These are phyloP conservation scores for Mycosphaerella sp. DNA, from an alignment of 2,329 filamentous ascomycete genomes.

Conservation along the genomic window DNA sequence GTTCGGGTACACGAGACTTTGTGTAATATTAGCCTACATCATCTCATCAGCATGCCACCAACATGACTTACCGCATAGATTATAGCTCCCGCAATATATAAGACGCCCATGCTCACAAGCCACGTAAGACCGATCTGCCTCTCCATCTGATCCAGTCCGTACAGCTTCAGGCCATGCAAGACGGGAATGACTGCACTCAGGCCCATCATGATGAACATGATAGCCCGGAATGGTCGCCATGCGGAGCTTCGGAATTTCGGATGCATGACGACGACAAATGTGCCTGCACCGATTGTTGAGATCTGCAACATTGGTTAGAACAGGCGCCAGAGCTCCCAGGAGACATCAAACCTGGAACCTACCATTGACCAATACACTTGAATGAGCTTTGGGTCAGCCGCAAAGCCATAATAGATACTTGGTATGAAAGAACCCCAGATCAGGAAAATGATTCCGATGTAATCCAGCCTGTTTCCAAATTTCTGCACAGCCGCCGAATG, in stretches of 20 bases:
- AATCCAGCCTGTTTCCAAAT: conserved; percentile 90
- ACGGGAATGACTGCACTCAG: conserved; percentile 78
- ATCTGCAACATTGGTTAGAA: conserved; percentile 52
- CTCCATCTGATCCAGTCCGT: conserved; percentile 61
- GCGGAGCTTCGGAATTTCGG: conserved; percentile 76
- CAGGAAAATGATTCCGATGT: conserved; percentile 84
- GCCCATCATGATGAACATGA: conserved; percentile 86
- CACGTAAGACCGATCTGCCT: conserved; percentile 72
- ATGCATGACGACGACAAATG: conserved; percentile 68
- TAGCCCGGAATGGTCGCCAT: conserved; percentile 77
- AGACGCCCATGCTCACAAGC: conserved; percentile 69
- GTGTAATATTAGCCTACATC: too few species aligned
- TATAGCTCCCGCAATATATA: conserved; percentile 81
- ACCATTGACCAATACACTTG: conserved; percentile 70
- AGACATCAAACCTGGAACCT: conserved; percentile 30
- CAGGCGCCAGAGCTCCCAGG: neutral
- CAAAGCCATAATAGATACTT: conserved; percentile 80
- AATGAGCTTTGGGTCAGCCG: conserved; percentile 60
- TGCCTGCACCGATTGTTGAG: conserved; percentile 67
- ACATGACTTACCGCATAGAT: conserved; percentile 69
- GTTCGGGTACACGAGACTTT: conserved; percentile 74
- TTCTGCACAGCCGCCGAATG: conserved; percentile 72
- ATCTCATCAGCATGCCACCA: neutral
- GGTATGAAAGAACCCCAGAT: conserved; percentile 91
- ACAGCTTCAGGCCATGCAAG: conserved; percentile 64